These are phyloP conservation scores for Aspergillus terreus DNA, from an alignment of 2,329 filamentous ascomycete genomes.

Conservation along the genomic window DNA sequence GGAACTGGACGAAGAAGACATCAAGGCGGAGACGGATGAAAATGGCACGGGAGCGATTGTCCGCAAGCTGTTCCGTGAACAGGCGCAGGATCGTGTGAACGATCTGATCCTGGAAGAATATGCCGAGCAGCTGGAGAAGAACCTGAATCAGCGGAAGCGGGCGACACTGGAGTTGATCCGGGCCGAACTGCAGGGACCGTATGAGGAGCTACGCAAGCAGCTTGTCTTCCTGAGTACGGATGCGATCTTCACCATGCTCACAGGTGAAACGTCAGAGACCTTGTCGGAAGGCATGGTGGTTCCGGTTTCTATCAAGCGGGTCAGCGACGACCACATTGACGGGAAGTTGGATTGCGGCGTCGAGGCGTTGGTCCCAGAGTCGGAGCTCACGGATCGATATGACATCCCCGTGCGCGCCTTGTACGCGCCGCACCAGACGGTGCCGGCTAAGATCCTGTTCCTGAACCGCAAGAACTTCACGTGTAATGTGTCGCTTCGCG, in stretches of 20 bases:
- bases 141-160: conserved; percentile 90
- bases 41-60: conserved; percentile 87
- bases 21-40: conserved; percentile 89
- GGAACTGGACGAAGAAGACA: conserved; percentile 95
- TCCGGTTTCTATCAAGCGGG: conserved; percentile 79
- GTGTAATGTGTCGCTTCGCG: conserved; percentile 78
- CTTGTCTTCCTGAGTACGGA: conserved; percentile 68
- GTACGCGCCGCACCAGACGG: conserved; percentile 75
- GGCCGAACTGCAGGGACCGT: conserved; percentile 85
- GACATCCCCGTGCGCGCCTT: conserved; percentile 67
- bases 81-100: conserved; percentile 91
- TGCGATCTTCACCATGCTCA: conserved; percentile 94
- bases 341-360: conserved; percentile 92
- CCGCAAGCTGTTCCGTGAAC: conserved; percentile 89
- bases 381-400: conserved; percentile 72
- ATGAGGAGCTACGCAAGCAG: conserved; percentile 84
- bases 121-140: conserved; percentile 87
- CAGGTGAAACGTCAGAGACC: conserved; percentile 82
- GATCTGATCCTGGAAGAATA: conserved; percentile 96
- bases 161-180: conserved; percentile 95
- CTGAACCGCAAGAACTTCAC: conserved; percentile 83
- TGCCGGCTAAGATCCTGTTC: conserved; percentile 81
- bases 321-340: conserved; percentile 89
- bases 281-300: conserved; percentile 89
- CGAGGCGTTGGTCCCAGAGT: conserved; percentile 78